Base-by-base conservation (phyloP, 192 early-diverging fungal species). In the Entomortierella chlamydospora region DNA sequence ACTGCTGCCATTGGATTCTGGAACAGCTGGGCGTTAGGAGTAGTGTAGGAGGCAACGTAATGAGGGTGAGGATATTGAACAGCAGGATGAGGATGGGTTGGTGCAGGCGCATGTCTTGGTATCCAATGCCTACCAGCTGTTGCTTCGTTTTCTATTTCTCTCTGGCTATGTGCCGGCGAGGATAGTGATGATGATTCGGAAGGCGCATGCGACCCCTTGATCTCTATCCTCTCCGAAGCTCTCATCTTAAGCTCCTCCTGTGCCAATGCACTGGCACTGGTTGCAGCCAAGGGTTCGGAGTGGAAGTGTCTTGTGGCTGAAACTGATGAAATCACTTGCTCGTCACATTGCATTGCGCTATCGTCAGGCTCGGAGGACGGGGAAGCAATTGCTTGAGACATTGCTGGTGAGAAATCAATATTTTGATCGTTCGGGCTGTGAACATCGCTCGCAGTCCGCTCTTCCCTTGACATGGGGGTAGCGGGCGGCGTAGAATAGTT, bases 1-100 rank as follows among this genome's bases (percentile, higher is more conserved):
- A 42, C 8, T 42, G 37, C 50, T 37, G 60, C 28, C 33, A 45
- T 30, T 52, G 51, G 51, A 7, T 61, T 50, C 51, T 42, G 51
- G 51, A 56, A n/a, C 67, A 70, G 43, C 68, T 69, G 67, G 0
- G 52, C 29, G 15, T 59, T 70, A 64, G 76, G 41, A 29, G 72
- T 47, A 74, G 76, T 59, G 57, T 66, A 79, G 63, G 76, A 79
- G 51, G 76, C 45, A 79, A 79, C 68, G 63, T 79, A 79, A 61
- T 70, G 68, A 53, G 68, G 61, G 63, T 79, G 68, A 70, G 68
- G 68, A 66, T 70, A 70, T 66, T 64, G 68, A 59, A 61, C 29
- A 61, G 76, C 41, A 29, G 43, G 62, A 63, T 52, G 37, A 29
- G 43, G 62, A 63, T 52, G 37, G 31, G 54, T 31, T 31, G 76